phyloP scores from a whole-genome alignment of 306 rosid species.

The Begonia peltatifolia region DNA sequence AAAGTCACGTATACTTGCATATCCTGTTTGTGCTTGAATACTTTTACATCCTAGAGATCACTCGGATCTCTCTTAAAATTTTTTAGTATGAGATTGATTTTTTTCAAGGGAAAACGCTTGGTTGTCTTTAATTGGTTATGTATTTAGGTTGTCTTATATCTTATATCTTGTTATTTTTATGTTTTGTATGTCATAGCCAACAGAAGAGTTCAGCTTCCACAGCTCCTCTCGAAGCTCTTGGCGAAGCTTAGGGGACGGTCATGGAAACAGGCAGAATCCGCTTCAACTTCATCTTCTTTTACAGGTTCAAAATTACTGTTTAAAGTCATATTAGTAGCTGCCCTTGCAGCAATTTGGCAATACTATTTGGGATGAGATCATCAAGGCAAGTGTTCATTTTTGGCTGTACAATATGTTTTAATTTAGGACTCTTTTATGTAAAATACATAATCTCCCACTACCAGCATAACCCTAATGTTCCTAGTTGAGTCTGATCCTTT shows the following conservation, averaged over 20 bases:
- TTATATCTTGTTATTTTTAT: not conserved
- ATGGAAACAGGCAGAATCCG: conserved; percentile 21
- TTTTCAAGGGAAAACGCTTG: too few species aligned
- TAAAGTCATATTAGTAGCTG: conserved; percentile 44
- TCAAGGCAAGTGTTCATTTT: not conserved
- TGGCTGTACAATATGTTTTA: conserved; percentile 7
- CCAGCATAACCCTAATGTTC: too few species aligned
- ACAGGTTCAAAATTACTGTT: conserved; percentile 35
- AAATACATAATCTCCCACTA: too few species aligned
- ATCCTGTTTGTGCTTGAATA: too few species aligned
- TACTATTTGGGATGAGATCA: conserved; percentile 32
- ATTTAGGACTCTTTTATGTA: not conserved
- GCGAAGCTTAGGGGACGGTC: conserved; percentile 46
- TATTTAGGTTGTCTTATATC: not conserved
- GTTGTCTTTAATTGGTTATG: too few species aligned
- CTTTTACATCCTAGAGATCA: too few species aligned
- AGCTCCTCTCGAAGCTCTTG: conserved; percentile 26
- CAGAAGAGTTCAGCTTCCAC: conserved; percentile 17
- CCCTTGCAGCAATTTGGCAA: conserved; percentile 62
- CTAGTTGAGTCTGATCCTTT: too few species aligned
- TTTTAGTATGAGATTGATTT: too few species aligned
- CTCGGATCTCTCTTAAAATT: too few species aligned
- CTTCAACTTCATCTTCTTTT: conserved; percentile 27
- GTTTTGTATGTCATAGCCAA: conserved; percentile 28
- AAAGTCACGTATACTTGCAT: too few species aligned